These are phyloP conservation scores for Pancytospora epiphaga DNA, from an alignment of 371 early-diverging fungal species.

Conservation along the genomic window DNA sequence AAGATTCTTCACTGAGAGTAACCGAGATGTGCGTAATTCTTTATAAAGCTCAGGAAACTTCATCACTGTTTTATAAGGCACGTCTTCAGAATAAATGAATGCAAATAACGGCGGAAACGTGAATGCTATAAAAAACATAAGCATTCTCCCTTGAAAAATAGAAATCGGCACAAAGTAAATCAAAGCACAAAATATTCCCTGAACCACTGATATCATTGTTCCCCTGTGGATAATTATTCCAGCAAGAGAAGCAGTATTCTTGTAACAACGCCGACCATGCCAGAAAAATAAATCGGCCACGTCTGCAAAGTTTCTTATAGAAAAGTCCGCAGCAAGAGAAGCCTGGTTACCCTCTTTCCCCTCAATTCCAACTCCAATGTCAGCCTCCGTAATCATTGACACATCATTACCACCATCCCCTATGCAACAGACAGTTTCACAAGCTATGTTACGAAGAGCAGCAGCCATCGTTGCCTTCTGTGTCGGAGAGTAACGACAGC, in stretches of 20 bases:
- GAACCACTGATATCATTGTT: conserved; percentile 85
- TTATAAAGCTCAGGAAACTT: conserved; percentile 91
- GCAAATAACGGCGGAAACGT: conserved; percentile 93
- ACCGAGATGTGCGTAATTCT: conserved; percentile 79
- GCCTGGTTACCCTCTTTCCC: conserved; percentile 97
- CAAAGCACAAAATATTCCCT: conserved; percentile 90
- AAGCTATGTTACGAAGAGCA: conserved; percentile 68
- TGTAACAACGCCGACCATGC: conserved; percentile 93
- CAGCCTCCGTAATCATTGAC: conserved; percentile 91
- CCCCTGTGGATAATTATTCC: conserved; percentile 98
- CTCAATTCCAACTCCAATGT: conserved; percentile 91
- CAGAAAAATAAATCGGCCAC: conserved; percentile 74
- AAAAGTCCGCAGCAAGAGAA: conserved; percentile 86
- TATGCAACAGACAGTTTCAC: conserved; percentile 72
- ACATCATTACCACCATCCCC: conserved; percentile 99
- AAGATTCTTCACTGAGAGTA: conserved; percentile 78
- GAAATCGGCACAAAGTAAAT: conserved; percentile 94
- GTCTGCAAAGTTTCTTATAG: conserved; percentile 76
- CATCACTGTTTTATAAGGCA: conserved; percentile 74
- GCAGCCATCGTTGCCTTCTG: conserved; percentile 92
- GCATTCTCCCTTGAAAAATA: conserved; percentile 72
- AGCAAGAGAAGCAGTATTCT: conserved; percentile 79
- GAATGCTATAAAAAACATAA: conserved; percentile 76
- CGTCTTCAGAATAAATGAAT: conserved; percentile 78
- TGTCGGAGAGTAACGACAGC: conserved; percentile 89